A percentile compares a stretch with the other conserved stretches of the same genome.
Conservation (phyloP, 2,329 filamentous ascomycete species). For the Cladosporium oxysporum region DNA sequence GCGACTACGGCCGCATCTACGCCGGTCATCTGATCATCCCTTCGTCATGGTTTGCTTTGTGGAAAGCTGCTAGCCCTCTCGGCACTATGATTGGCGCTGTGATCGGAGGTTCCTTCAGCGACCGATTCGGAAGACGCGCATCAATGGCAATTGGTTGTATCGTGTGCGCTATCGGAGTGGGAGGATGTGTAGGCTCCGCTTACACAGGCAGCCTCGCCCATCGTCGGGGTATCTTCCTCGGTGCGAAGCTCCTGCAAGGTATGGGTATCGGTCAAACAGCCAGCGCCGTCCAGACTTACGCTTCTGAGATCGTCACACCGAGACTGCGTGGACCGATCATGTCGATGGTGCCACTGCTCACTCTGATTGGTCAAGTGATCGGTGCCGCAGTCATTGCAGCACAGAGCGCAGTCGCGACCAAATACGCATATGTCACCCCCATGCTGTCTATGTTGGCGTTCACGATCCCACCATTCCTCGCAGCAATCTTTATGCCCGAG, state of each 20-base stretch:
- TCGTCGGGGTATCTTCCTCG: conserved; percentile 29
- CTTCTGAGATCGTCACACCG: conserved; percentile 53
- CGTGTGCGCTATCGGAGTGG: conserved; percentile 16
- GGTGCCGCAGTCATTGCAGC: conserved; percentile 47
- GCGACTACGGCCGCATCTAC: neutral
- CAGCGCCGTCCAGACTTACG: conserved; percentile 53
- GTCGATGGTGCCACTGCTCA: conserved; percentile 54
- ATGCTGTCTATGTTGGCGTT: conserved; percentile 51
- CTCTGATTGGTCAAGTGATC: conserved; percentile 51
- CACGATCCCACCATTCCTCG: conserved; percentile 45
- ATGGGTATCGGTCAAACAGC: conserved; percentile 49
- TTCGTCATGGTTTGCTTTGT: conserved; percentile 18
- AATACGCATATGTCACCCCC: conserved; percentile 42
- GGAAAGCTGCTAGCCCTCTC: conserved; percentile 16
- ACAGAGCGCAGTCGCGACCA: conserved; percentile 30
- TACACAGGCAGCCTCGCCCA: neutral
- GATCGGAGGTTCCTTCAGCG: conserved; percentile 9
- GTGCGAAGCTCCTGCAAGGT: conserved; percentile 51
- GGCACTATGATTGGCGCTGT: conserved; percentile 18
- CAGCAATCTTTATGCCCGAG: conserved; percentile 53
- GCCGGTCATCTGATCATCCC: conserved; percentile 18
- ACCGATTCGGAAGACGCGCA: conserved; percentile 14
- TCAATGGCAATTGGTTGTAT: conserved; percentile 10
- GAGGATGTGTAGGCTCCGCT: neutral
- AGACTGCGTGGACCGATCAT: conserved; percentile 50